A percentile compares a stretch with the other conserved stretches of the same genome.
These are phyloP conservation scores for Acanthamoeba healyi DNA, from an alignment of 208 protist species.

Conservation along the genomic window DNA sequence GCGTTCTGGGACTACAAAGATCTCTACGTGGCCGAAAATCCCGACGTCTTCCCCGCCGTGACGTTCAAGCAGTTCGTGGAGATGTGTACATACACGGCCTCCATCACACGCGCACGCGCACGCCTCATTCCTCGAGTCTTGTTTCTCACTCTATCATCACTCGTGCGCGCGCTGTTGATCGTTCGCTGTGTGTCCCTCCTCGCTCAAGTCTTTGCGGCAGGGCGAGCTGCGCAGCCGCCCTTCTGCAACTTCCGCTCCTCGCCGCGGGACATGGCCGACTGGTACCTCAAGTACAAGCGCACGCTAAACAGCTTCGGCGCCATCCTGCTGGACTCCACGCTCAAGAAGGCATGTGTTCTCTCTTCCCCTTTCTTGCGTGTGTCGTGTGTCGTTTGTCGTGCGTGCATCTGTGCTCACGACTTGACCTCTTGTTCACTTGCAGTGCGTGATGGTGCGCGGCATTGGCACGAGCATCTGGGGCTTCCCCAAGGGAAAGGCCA, in stretches of 20 bases:
- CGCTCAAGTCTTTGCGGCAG: constrained; percentile 21
- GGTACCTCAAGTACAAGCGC: constrained; percentile 59
- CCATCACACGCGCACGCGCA: no score
- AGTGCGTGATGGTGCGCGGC: constrained; percentile 48
- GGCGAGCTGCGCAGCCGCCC: neutral
- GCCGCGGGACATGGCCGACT: constrained; percentile 43
- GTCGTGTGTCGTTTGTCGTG: no score
- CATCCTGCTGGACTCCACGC: constrained; percentile 38
- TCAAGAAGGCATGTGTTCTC: constrained; percentile 18
- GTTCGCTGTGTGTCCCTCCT: no score
- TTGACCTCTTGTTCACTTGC: neutral
- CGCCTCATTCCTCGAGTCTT: neutral
- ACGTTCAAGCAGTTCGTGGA: constrained; percentile 48
- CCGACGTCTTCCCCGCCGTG: constrained; percentile 26
- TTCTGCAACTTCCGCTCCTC: constrained; percentile 48
- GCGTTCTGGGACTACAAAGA: constrained; percentile 74
- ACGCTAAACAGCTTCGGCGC: constrained; percentile 31
- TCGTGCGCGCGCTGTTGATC: no score
- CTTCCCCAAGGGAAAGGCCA: constrained; percentile 45
- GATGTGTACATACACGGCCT: neutral
- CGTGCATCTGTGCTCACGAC: no score
- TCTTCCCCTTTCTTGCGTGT: no score
- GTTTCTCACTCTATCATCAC: no score
- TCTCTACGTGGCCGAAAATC: constrained; percentile 55
- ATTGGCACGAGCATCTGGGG: constrained; percentile 26